Evolutionary conservation across 441 rosid genomes (phyloP), one percentile per base, ranked within the genome.

Genomic region (Iberis amara): DNA sequence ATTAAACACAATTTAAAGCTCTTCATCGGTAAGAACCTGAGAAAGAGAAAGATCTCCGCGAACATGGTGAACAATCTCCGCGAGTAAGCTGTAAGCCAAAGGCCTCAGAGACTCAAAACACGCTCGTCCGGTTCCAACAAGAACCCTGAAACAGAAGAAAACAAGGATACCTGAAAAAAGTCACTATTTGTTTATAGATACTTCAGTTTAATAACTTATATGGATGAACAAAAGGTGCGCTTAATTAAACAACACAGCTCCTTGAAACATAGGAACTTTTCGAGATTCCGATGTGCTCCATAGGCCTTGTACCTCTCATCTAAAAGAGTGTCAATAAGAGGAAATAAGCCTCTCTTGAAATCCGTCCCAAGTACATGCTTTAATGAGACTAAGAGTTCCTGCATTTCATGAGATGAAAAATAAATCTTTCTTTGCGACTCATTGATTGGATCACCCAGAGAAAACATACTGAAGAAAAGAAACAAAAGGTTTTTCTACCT

Each of bases 331-430:
- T 94, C 97, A 42, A 94, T 86, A 75, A 89, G 76, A 51, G 99
- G 99, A 80, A 89, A 94, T 65, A 94, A 78, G 55, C 99, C 99
- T 80, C 94, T 79, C 81, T 89, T 89, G 75, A 89, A 94, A 78
- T 94, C 99, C 30, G 99, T 94, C 54, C 97, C 97, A 52, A 94
- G 80, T 47, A 94, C 97, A 79, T 94, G 99, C 74, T 94, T 94
- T 47, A 94, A 74, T 27, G 99, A 96, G 60, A 94, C 96, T 52
- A 94, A 75, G 73, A 94, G 75, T 67, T 94, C 99, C 97, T 94
- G 86, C 78, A 81, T 57, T 55, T 59, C 64, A 62, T 51, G 71
- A 8, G 49, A 64, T 53, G 26, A 44, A 18, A 61, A 45, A 35
- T 39, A 57, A 10, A 38, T 36, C 7, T 55, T 47, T 51, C 12